Base-by-base conservation (phyloP, 2,329 filamentous ascomycete species). In the Mycosphaerella sp. region DNA sequence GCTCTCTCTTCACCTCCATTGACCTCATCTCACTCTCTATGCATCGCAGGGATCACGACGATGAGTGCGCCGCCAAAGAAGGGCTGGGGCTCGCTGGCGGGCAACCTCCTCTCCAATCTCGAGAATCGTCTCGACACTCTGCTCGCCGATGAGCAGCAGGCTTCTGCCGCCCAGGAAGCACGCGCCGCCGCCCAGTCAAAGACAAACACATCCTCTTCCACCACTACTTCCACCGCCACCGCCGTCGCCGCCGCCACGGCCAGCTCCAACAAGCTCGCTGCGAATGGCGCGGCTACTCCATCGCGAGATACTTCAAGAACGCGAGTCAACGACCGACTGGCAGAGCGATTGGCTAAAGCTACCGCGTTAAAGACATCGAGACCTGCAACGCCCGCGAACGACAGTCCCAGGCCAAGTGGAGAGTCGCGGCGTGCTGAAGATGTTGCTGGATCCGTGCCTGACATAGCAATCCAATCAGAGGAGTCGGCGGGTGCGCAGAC, bases 91-190 rank as follows among this genome's bases (percentile, higher is more conserved):
- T 70, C 68, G 28, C 85, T 95, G 66, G 78, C 96, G 54, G 87
- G 89, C 59, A 88, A 91, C 70, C 90, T 91, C 57, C 89, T 97
- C 54, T 89, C 90, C 49, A 90, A 90, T 54, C 86, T 98, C 52
- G 93, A 98, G 73, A 94, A 90, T 53, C 84, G 87, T 39, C 79
- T 98, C 53, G 93, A 98, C 69, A 90, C 81, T 44, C 95, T 98
- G 52, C 79, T 98, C 54, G 83, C 89, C 48, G 90, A 96, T 59
- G 83, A 87, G 49, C 82, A 85, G 39, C 79, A 80, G 42, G 68
- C 70, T 28, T 70, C 71, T 44, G 73, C 71, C 28, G 44, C 71
- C 68, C 54, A 67, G 66, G 49, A 72, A 70, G 52, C 60, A 68
- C 28, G 64, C 68, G 27, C 68, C 73, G 35, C 60, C 68, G 39